phyloP scores from a whole-genome alignment of 1,284 basidiomycete species.

The Rhodotorula sp. region DNA sequence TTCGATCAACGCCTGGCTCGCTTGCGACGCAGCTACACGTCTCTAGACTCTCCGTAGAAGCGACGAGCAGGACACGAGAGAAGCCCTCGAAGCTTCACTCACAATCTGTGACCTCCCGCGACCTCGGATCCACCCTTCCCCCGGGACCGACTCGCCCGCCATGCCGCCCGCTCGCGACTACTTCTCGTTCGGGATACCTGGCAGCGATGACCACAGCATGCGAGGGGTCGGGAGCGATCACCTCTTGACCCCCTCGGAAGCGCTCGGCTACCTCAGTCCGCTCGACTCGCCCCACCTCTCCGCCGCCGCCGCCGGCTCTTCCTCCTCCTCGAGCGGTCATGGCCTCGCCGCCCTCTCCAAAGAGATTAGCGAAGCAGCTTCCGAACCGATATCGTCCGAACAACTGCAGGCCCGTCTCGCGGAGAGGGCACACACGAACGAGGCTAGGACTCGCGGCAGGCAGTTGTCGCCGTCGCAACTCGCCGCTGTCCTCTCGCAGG shows the following conservation, averaged over 20 bases:
- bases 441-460: neutral
- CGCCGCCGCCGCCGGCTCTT: neutral
- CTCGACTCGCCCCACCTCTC: constrained; percentile 18
- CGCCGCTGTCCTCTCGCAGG: constrained; percentile 14
- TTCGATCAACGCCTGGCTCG: too few species aligned
- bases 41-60: too few species aligned
- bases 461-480: constrained; percentile 19
- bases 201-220: constrained; percentile 14
- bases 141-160: neutral
- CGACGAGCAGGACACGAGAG: too few species aligned
- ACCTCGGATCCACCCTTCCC: too few species aligned
- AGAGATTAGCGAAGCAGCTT: neutral
- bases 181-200: constrained; percentile 5
- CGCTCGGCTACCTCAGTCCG: constrained; percentile 18
- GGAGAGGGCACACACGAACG: neutral
- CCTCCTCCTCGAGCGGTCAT: neutral
- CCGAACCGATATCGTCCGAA: neutral
- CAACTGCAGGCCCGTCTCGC: neutral
- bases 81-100: too few species aligned
- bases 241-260: constrained; percentile 20
- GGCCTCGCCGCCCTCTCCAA: neutral
- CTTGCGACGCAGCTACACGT: too few species aligned
- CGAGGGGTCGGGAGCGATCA: neutral
- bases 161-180: constrained; percentile 3
- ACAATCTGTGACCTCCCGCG: too few species aligned